Evolutionary conservation across 192 early-diverging fungal genomes (phyloP), one percentile per base, ranked within the genome.

Genomic region (Coemansia sp.): DNA sequence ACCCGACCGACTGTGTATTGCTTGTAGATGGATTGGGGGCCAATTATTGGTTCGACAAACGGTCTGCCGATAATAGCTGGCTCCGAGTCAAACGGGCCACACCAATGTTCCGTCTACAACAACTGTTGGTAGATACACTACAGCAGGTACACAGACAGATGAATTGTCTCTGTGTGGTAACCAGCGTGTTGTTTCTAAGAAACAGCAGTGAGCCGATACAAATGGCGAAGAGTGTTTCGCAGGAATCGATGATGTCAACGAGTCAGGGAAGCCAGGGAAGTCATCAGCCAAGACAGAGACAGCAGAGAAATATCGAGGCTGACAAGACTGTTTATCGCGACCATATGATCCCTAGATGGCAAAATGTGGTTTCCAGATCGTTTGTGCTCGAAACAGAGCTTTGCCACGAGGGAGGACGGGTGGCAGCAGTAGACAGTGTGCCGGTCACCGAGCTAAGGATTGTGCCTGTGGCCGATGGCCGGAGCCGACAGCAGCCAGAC

Each of bases 301-400:
- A 25, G n/a, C 59, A 61, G 64, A 48, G 77, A 2, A 18, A 34
- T 18, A 32, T 74, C 31, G 40, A 40, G 20, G 57, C 50, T 0
- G 59, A 33, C 10, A n/a, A 29, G 33, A 42, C n/a, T 31, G 38
- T 62, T 48, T 80, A 63, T 32, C 65, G 69, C 25, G 73, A 81
- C 49, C 66, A 75, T 52, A 75, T 75, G 78, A 75, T 81, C 48
- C 66, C 69, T 31, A 57, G 78, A 7, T 81, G 78, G 78, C 67
- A 52, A 45, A 40, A 45, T 25, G 22, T 71, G 7, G 61, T 81
- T 14, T 48, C 50, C 12, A 29, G 56, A 2, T 69, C 78, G 34
- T 69, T 72, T 64, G 63, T 75, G 56, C 63, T 81, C 18, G 78
- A 75, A 36, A 56, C 32, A 28, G 28, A 38, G 28, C 32, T 63